Percentiles rank a stretch among this genome's conserved stretches.
phyloP scores from a whole-genome alignment of 805 yeast genomes.

The Starmerella stigmatis region DNA sequence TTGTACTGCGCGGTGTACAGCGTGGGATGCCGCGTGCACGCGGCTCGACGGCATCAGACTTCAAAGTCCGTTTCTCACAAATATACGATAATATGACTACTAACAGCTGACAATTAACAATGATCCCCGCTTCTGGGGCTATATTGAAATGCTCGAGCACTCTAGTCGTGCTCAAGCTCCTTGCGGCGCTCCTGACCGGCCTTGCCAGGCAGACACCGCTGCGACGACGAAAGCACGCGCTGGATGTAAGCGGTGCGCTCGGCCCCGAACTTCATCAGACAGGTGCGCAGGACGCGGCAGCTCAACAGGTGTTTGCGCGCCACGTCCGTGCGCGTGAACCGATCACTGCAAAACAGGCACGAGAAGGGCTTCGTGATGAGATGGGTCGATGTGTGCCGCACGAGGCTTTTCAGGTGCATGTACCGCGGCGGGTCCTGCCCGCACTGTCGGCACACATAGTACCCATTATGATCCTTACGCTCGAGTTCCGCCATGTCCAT shows the following conservation, averaged over 20 bases:
- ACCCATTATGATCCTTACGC: neutral
- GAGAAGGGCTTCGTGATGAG: neutral
- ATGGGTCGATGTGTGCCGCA: neutral
- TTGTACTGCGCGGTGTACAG: no score
- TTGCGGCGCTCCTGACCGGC: neutral
- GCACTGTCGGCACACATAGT: neutral
- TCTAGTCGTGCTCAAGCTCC: no score
- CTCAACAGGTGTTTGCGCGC: neutral
- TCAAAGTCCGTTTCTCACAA: no score
- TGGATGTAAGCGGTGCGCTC: neutral
- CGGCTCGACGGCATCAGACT: no score
- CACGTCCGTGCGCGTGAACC: constrained; percentile 1
- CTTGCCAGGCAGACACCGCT: neutral
- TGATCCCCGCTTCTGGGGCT: no score
- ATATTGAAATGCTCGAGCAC: no score
- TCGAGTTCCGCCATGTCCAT: neutral
- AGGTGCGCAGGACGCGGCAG: neutral
- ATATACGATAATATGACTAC: no score
- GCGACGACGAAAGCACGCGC: neutral
- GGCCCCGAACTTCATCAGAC: neutral
- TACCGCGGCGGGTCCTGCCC: constrained; percentile 1
- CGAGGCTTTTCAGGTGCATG: neutral
- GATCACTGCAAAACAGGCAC: neutral
- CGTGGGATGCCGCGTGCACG: no score
- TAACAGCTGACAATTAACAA: no score